Evolutionary conservation across 2,329 filamentous ascomycete genomes (phyloP), one percentile per base, ranked within the genome.

Genomic region (Monilinia polystroma): DNA sequence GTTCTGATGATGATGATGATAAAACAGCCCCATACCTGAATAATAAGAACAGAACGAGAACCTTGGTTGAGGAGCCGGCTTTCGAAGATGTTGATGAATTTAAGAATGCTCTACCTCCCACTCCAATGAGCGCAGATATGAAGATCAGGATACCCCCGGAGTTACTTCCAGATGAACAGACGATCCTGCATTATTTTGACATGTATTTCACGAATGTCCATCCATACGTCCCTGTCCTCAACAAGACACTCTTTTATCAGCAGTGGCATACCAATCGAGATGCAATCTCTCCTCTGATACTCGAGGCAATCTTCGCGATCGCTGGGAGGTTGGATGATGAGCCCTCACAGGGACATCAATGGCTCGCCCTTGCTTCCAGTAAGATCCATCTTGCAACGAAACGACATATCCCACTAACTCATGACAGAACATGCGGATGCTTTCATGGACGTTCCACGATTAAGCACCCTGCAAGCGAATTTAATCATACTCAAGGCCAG

Each of bases 271-370:
- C 86, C 20, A 89, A 93, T 69, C 86, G 91, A 67, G 85, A 90
- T n/a, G 86, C 90, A 0, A 93, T 98, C 41, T 97, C 95, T 0
- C 93, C 94, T 0, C 81, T 98, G 43, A 84, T 98, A 66, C 81
- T 98, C 0, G 94, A 97, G 77, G 92, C 92, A 8, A 87, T 98
- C 23, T 96, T 98, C 77, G 92, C 94, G 16, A 95, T 96, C 75
- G 90, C 92, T 4, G 91, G 91, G 11, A 85, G 92, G 49, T 83
- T 97, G 69, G 88, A 93, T 0, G 92, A 95, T 70, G 91, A 96
- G 71, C 89, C 91, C 5, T 85, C 90, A 0, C 88, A 95, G 78
- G 93, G 92, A 14, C 90, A 93, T 71, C 93, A 95, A 78, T 98
- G 95, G 95, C 85, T 98, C 59, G 92, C 92, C 41, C 83, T 98